phyloP scores from a whole-genome alignment of 345 rosid species.

The Cardiospermum halicacabum region DNA sequence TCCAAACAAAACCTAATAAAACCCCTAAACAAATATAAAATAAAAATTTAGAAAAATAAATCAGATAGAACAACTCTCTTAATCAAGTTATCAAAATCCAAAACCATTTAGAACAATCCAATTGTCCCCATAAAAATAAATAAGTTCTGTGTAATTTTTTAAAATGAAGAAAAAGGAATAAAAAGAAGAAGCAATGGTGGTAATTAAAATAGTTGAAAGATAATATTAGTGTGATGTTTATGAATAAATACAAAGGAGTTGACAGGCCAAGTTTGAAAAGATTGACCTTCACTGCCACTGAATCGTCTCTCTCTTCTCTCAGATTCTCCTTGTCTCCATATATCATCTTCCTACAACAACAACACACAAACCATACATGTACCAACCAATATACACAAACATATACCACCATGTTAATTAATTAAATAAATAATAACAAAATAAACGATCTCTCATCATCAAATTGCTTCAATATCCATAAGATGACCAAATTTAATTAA shows the following conservation, averaged over 20 bases:
- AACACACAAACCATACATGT: not conserved
- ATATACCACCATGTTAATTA: not conserved
- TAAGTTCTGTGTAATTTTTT: too few relatives aligned
- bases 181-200: conserved; percentile 37
- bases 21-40: conserved; percentile 11
- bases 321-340: conserved; percentile 44
- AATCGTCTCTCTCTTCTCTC: conserved; percentile 37
- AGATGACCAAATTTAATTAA: conserved; percentile 2
- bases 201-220: conserved; percentile 40
- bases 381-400: not conserved
- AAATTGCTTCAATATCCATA: conserved; percentile 20
- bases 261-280: conserved; percentile 59
- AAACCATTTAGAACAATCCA: too few relatives aligned
- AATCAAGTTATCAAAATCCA: conserved; percentile 8
- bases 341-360: conserved; percentile 39
- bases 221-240: conserved; percentile 34
- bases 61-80: not conserved
- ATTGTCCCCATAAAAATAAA: too few relatives aligned
- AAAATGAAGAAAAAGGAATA: too few relatives aligned
- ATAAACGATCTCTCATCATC: conserved; percentile 20
- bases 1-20: conserved; percentile 25
- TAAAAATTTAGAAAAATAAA: conserved; percentile 12
- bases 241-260: conserved; percentile 48
- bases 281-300: too few relatives aligned
- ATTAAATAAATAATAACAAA: conserved; percentile 17